Evolutionary conservation across 441 rosid genomes (phyloP), one percentile per base, ranked within the genome.

Genomic region (Brassica balearica): DNA sequence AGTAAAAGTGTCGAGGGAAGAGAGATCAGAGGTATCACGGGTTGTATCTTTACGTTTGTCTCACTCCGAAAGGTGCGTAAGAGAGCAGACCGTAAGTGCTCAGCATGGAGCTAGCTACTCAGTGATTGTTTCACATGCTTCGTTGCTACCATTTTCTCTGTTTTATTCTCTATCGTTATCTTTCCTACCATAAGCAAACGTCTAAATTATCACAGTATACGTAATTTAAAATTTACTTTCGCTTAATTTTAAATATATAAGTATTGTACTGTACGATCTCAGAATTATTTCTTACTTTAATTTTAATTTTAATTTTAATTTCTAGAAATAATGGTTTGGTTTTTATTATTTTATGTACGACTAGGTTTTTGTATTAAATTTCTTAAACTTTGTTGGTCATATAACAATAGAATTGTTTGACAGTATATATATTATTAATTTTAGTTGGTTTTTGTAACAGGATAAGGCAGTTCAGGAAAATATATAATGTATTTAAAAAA

Each of bases 1-100:
- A 38, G 0, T 55, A 25, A 38, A 69, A 32, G 1, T 22, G 70
- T 63, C 53, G 79, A 68, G 73, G 9, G 58, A 27, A 60, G 51
- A 43, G 68, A 41, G 36, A 10, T 69, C 3, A 56, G 65, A 67
- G 46, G 32, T 20, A 5, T 79, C 82, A 79, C 82, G 82, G 78
- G 82, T 79, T 73, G 43, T 51, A 14, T 79, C 65, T 34, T 61
- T 61, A 73, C 65, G 73, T 68, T 72, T 78, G 77, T 73, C 74
- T 73, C 32, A 23, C 82, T 79, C 74, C 55, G 77, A 78, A 68
- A 72, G 77, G 73, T 78, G 68, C 77, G 69, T 65, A 46, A 48
- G 77, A 67, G 36, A 67, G 77, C 81, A 78, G 77, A 66, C 81
- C 63, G 3, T 66, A 66, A 72, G 58, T 67, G 63, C 46, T 72